phyloP scores from a whole-genome alignment of 192 early-diverging fungal genomes.

The Jimgerdemannia lactiflua region DNA sequence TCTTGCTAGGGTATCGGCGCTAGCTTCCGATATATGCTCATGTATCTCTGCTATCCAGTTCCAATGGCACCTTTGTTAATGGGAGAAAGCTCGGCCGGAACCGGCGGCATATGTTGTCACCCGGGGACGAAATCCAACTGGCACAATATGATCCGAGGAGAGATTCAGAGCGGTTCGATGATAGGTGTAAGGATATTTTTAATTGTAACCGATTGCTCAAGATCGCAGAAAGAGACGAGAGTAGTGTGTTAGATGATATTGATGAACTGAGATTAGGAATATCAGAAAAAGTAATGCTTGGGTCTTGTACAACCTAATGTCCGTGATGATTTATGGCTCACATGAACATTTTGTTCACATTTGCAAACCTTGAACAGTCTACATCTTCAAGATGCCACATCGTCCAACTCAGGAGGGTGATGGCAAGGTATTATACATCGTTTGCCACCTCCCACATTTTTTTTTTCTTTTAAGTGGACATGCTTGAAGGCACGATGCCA shows the following conservation, averaged over 20 bases:
- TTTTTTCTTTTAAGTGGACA: too few relatives aligned
- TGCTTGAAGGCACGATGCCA: too few relatives aligned
- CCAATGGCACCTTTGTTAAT: neutral
- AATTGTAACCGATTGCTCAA: neutral
- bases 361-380: neutral
- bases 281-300: neutral
- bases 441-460: neutral
- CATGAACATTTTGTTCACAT: too few relatives aligned
- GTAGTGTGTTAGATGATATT: too few relatives aligned
- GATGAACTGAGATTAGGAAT: neutral
- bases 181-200: neutral
- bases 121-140: neutral
- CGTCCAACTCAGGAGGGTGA: neutral
- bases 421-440: neutral
- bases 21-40: too few relatives aligned
- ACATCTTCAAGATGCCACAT: neutral
- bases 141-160: neutral
- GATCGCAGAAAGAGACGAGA: neutral
- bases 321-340: too few relatives aligned
- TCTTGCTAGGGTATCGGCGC: too few relatives aligned
- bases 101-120: neutral
- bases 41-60: neutral
- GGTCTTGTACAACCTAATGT: too few relatives aligned
- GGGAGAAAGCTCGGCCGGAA: neutral
- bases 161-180: neutral